phyloP scores from a whole-genome alignment of 768 basidiomycete species.

The Tylopilus plumbeoviolaceoides region DNA sequence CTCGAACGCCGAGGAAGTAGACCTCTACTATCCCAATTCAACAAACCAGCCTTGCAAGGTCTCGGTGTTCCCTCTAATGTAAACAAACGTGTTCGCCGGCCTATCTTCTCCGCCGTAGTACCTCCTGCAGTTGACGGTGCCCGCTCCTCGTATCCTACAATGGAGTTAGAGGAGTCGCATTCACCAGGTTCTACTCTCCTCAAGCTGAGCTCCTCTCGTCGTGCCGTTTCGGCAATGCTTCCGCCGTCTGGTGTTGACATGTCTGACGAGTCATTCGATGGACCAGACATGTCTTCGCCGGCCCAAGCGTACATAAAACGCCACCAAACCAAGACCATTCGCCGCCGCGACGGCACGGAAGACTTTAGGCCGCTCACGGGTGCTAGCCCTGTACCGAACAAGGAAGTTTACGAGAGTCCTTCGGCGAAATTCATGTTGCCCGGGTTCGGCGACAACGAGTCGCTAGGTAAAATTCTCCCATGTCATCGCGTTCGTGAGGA shows the following conservation, averaged over 20 bases:
- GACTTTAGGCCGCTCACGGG: constrained; percentile 75
- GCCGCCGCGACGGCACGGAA: constrained; percentile 78
- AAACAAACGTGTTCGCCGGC: constrained; percentile 60
- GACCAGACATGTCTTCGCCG: constrained; percentile 71
- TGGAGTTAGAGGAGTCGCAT: constrained; percentile 29
- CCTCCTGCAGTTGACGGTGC: constrained; percentile 39
- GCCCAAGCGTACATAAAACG: constrained; percentile 78
- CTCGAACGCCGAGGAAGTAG: constrained; percentile 40
- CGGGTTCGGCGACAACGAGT: constrained; percentile 92
- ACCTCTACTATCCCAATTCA: constrained; percentile 36
- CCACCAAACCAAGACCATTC: constrained; percentile 72
- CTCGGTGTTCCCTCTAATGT: constrained; percentile 52
- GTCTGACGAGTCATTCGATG: constrained; percentile 50
- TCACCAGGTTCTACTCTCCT: constrained; percentile 23
- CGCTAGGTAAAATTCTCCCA: constrained; percentile 87
- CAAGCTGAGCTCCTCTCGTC: constrained; percentile 51
- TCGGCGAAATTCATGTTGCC: constrained; percentile 51
- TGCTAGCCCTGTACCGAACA: constrained; percentile 46
- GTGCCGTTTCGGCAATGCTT: constrained; percentile 75
- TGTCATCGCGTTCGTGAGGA: constrained; percentile 94
- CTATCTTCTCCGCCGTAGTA: constrained; percentile 62
- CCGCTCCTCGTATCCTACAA: constrained; percentile 42
- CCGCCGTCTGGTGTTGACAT: constrained; percentile 40
- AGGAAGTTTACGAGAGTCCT: constrained; percentile 51
- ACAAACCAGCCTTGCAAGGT: constrained; percentile 50